Evolutionary conservation across 768 basidiomycete genomes (phyloP).

Genomic region (Hortiboletus flavorubellus): DNA sequence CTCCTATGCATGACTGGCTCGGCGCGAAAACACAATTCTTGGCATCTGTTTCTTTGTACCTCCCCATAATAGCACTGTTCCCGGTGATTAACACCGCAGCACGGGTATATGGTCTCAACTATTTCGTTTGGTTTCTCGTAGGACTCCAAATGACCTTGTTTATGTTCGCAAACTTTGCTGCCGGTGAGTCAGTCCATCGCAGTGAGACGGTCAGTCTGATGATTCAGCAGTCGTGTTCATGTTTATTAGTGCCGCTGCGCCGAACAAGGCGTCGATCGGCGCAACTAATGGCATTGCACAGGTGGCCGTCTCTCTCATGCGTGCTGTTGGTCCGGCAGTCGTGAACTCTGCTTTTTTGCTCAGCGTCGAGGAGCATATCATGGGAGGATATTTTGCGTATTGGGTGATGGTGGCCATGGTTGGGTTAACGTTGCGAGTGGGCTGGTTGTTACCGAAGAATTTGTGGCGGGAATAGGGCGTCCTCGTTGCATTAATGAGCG

Average conservation of each 20-base stretch:
- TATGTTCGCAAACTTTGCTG: no score
- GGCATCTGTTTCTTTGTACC: constrained; percentile 42
- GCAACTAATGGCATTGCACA: constrained; percentile 61
- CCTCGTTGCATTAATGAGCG: no score
- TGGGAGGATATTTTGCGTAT: constrained; percentile 60
- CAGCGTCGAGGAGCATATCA: constrained; percentile 33
- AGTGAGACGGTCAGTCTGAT: no score
- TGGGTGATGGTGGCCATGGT: constrained; percentile 32
- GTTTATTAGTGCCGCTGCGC: constrained; percentile 60
- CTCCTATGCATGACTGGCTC: constrained; percentile 48
- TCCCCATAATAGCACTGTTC: constrained; percentile 46
- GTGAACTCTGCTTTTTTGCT: constrained; percentile 29
- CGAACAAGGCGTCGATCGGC: constrained; percentile 63
- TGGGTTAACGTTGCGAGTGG: constrained; percentile 28
- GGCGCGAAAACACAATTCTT: constrained; percentile 61
- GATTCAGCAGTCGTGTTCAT: constrained; percentile 62
- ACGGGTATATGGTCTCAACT: constrained; percentile 36
- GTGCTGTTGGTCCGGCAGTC: constrained; percentile 26
- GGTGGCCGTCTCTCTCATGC: constrained; percentile 27
- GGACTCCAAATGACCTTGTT: constrained; percentile 2
- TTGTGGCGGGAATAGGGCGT: constrained; percentile 15
- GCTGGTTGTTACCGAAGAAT: constrained; percentile 32
- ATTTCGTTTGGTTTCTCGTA: constrained; percentile 48
- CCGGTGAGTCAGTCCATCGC: no score
- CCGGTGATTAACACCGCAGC: constrained; percentile 41